Percentiles rank a stretch among this genome's conserved stretches.
phyloP scores from a whole-genome alignment of 345 rosid genomes.

The Lepidium aucheri region DNA sequence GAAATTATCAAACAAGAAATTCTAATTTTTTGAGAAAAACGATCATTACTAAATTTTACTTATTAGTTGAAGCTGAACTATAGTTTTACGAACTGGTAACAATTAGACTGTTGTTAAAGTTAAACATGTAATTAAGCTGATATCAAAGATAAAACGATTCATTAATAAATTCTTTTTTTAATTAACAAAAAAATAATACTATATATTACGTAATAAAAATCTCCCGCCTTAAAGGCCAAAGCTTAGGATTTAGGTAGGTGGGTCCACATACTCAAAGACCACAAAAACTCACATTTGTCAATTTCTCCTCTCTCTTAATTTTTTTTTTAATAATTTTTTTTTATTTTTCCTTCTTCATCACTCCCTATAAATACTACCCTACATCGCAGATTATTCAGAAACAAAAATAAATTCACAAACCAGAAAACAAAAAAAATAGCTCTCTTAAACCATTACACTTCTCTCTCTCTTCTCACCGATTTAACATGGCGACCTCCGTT shows the following conservation, averaged over 20 bases:
- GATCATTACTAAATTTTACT: not conserved
- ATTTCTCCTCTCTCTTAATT: not conserved
- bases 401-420: not conserved
- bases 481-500: conserved; percentile 69
- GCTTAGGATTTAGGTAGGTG: not conserved
- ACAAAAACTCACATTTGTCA: conserved; percentile 17
- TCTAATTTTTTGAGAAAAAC: too few relatives aligned
- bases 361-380: conserved; percentile 26
- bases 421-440: not conserved
- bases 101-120: not conserved
- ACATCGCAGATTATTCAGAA: not conserved
- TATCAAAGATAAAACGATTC: not conserved
- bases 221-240: conserved; percentile 23
- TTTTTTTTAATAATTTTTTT: not conserved
- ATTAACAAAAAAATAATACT: not conserved
- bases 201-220: not conserved
- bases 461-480: conserved; percentile 9
- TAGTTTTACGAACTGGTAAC: not conserved
- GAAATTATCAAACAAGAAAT: too few relatives aligned
- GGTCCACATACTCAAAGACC: not conserved
- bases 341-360: not conserved
- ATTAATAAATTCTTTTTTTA: not conserved
- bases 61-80: not conserved
- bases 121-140: not conserved
- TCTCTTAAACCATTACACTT: not conserved